A percentile compares a stretch with the other conserved stretches of the same genome.
Conservation (phyloP, 192 early-diverging fungal genomes). For the Phlyctochytrium arcticum region DNA sequence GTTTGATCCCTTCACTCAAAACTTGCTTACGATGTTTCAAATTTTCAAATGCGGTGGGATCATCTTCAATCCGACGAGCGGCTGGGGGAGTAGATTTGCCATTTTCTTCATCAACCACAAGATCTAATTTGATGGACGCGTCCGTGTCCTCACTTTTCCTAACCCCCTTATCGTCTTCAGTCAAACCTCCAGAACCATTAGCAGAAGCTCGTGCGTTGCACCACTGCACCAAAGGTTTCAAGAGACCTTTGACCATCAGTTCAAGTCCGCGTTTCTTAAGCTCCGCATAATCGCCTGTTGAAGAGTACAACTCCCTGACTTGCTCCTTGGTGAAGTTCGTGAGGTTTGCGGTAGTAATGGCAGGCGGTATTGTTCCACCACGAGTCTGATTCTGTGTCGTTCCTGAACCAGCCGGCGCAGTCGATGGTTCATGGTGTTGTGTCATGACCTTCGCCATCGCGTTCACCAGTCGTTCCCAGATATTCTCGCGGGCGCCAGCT, state of each 20-base stretch:
- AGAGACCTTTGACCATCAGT: conserved; percentile 47
- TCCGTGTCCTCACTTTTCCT: conserved; percentile 28
- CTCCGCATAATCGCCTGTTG: conserved; percentile 47
- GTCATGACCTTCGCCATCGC: conserved; percentile 62
- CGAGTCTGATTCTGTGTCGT: background rate
- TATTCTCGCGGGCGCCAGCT: conserved; percentile 68
- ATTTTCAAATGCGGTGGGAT: conserved; percentile 79
- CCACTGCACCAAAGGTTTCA: conserved; percentile 46
- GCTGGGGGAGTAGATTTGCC: background rate
- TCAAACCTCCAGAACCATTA: background rate
- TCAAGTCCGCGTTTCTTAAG: conserved; percentile 51
- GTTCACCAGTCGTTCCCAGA: conserved; percentile 85
- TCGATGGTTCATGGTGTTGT: conserved; percentile 21
- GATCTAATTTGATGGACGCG: conserved; percentile 12
- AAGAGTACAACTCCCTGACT: conserved; percentile 48
- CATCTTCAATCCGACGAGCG: conserved; percentile 50
- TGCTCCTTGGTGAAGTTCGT: conserved; percentile 51
- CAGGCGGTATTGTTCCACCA: conserved; percentile 31
- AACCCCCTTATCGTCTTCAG: conserved; percentile 16
- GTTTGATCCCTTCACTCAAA: conserved; percentile 69
- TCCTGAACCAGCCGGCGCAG: conserved; percentile 2
- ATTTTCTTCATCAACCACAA: conserved; percentile 40
- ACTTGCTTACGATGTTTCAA: conserved; percentile 83
- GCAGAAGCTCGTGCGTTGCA: conserved; percentile 19
- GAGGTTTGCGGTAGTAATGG: conserved; percentile 49